Base-by-base conservation (phyloP, 2,329 filamentous ascomycete genomes). In the Claviceps sp. region DNA sequence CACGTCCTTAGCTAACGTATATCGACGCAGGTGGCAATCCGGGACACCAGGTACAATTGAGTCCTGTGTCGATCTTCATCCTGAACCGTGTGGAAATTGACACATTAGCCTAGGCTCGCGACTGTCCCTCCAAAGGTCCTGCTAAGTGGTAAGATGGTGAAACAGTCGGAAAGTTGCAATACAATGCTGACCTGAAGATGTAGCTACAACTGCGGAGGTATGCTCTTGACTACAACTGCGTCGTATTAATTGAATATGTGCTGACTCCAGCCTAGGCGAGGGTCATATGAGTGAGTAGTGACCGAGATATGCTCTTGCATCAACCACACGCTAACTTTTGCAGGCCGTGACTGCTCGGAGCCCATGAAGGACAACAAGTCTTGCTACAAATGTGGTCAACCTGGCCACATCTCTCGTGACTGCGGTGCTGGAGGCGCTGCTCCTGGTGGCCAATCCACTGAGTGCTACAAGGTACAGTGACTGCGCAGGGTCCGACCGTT, bases 401-500 rank as follows among this genome's bases (percentile, higher is more conserved):
- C 82, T 60, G 91, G 89, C 57, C 91, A 97, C 78, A 87, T 96
- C 69, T 93, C 87, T 62, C 89, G 91, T 62, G 90, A 96, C 65
- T 90, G 86, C 75, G 81, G 72, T 68, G 73, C 75, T 58, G 73
- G 72, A 56, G 73, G 73, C 50, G 71, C 70, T 58, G 73, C 72
- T 56, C 69, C 71, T 57, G 72, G 71, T 59, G 65, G 63, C 60
- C 68, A 72, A 57, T 67, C 72, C 52, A 77, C 85, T 60, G 85
- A 95, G 73, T 95, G 89, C 82, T 96, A 96, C 83, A 96, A 96
- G 76, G 77, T 73, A 62, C 51, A 41, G 7, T 47, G 26, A 42
- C 39, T 22, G 4, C 4, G 17, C 11, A 14, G 13, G 37, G 4
- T 8, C 22, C 24, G 16, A 13, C 7, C 38, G 6, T 37, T 16